Percentiles rank a stretch among this genome's conserved stretches.
These are phyloP conservation scores for Epichloe sylvatica DNA, from an alignment of 2,329 filamentous ascomycete species.

Conservation along the genomic window DNA sequence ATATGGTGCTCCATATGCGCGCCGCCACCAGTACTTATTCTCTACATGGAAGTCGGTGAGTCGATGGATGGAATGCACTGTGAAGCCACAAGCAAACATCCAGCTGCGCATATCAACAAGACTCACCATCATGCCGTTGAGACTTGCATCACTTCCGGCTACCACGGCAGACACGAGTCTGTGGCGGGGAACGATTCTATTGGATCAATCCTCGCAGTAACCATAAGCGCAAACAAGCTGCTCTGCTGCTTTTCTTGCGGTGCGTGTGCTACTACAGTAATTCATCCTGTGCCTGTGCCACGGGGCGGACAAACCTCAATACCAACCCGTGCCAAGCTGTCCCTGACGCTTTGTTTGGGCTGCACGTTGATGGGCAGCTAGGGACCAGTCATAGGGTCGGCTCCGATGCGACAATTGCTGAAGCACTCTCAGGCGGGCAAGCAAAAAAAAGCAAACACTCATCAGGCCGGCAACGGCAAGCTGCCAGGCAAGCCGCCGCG, in stretches of 20 bases:
- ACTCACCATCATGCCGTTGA: background rate
- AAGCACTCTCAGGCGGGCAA: too few species aligned
- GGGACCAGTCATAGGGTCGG: too few species aligned
- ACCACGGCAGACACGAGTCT: slow-evolving; percentile 4
- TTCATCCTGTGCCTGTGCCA: background rate
- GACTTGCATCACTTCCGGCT: background rate
- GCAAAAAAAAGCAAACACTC: too few species aligned
- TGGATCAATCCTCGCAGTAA: background rate
- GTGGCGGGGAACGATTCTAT: background rate
- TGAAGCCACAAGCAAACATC: background rate
- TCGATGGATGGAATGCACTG: background rate
- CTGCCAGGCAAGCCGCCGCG: too few species aligned
- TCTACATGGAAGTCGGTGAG: background rate
- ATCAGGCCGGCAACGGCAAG: too few species aligned
- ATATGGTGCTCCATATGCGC: background rate
- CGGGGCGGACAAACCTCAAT: background rate
- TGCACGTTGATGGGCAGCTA: too few species aligned
- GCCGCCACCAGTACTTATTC: too few species aligned
- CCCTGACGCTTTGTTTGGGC: too few species aligned
- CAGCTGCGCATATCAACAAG: background rate
- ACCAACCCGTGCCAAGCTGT: background rate
- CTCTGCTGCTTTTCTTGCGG: background rate
- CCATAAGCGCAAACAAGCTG: background rate
- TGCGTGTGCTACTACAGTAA: background rate
- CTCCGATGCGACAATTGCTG: too few species aligned